Base-by-base conservation (phyloP, 2,329 filamentous ascomycete genomes). In the Cryoendolithus antarcticus region DNA sequence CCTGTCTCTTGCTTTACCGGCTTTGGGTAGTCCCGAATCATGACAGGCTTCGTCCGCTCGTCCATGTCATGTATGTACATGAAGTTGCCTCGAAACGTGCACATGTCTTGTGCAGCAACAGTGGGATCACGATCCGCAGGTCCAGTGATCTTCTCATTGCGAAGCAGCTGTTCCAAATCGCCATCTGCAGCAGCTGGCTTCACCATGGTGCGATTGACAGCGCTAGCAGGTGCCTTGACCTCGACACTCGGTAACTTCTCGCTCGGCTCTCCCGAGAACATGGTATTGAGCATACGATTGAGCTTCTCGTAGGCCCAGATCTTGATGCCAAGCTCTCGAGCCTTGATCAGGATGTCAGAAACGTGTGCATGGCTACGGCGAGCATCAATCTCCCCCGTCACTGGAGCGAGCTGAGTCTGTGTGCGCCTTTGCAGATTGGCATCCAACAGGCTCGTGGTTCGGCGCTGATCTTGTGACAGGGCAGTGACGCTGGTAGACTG, bases 291-390 rank as follows among this genome's bases (percentile, higher is more conserved):
- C 68, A 98, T 89, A 42, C 85, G 80, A 57, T 93, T 80, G 28
- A 98, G 71, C 65, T 98, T 98, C 53, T 96, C 91, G 44, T 93
- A 62, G 0, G 85, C 79, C 88, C 91, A 98, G 46, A 98, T 94
- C 64, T 95, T 98, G 74, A 96, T 96, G 28, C 82, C 80, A 75
- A 95, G 81, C 47, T 94, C 86, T 36, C 82, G 79, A 30, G 91
- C 91, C 56, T 86, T 81, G 54, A 82, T 69, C 31, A 98, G 65
- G 30, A 98, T 79, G 62, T 98, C 91, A 35, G 64, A 65, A 42
- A 60, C 63, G 11, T 55, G 54, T 28, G 45, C 36, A 15, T 52
- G 43, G 11, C 44, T 40, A 32, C 50, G 54, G 28, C 56, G 52
- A 21, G 41, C 39, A n/a, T 59, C 58, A 9, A 52, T 45, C 35